Percentiles rank a stretch among this genome's conserved stretches.
Conservation (phyloP, 2,329 filamentous ascomycete genomes). For the Exophiala oligosperma region DNA sequence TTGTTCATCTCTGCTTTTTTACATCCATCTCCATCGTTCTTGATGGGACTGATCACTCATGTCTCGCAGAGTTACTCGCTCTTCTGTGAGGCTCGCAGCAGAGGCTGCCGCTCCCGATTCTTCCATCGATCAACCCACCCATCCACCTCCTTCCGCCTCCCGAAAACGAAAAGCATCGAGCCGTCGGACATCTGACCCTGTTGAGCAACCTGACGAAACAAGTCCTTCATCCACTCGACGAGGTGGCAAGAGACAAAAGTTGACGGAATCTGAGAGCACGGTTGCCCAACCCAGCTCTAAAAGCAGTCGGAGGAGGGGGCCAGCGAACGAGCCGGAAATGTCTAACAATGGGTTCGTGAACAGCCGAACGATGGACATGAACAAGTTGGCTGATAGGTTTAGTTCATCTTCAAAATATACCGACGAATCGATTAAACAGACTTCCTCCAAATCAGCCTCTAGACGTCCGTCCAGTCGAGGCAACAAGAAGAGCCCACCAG, state of each 20-base stretch:
- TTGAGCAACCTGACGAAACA: conserved; percentile 33
- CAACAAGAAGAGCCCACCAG: conserved; percentile 64
- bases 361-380: conserved; percentile 18
- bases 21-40: conserved; percentile 8
- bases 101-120: conserved; percentile 48
- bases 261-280: conserved; percentile 42
- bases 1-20: conserved; percentile 10
- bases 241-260: conserved; percentile 67
- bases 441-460: conserved; percentile 60
- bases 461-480: conserved; percentile 69
- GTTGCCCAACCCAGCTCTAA: conserved; percentile 30
- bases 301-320: conserved; percentile 18
- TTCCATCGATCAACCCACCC: conserved; percentile 33
- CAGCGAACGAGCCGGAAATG: conserved; percentile 35
- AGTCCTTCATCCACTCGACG: conserved; percentile 49
- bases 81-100: conserved; percentile 86
- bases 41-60: conserved; percentile 65
- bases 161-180: conserved; percentile 72
- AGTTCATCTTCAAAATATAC: conserved; percentile 66
- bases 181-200: conserved; percentile 52
- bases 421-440: conserved; percentile 59
- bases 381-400: conserved; percentile 27
- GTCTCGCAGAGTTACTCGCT: conserved; percentile 95
- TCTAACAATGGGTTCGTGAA: conserved; percentile 25
- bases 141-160: conserved; percentile 43